Conservation (phyloP, 106 monocot genomes). For the Dendrobium catenatum region DNA sequence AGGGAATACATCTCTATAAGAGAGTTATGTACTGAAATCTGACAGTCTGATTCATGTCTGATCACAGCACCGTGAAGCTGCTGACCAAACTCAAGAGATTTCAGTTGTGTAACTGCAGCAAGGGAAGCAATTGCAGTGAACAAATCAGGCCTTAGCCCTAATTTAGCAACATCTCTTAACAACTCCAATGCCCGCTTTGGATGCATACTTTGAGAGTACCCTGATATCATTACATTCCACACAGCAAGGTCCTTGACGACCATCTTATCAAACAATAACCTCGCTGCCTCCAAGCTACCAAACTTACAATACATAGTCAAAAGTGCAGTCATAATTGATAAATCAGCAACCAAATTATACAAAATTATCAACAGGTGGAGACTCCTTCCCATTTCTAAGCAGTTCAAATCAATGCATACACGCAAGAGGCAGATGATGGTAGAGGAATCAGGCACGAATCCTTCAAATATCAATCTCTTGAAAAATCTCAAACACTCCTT, state of each 20-base stretch:
- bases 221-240: slow-evolving; percentile 38
- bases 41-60: slow-evolving; percentile 17
- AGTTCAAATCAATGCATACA: slow-evolving; percentile 13
- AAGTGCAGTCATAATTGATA: slow-evolving; percentile 22
- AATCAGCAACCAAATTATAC: slow-evolving; percentile 14
- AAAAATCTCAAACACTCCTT: slow-evolving; percentile 9
- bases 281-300: slow-evolving; percentile 16
- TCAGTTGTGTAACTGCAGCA: slow-evolving; percentile 18
- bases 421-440: slow-evolving; percentile 16
- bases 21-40: slow-evolving; percentile 24
- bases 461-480: slow-evolving; percentile 19
- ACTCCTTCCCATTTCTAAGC: slow-evolving; percentile 8
- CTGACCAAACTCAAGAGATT: slow-evolving; percentile 19
- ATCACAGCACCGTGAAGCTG: slow-evolving; percentile 27
- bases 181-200: slow-evolving; percentile 14
- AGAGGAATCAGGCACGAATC: slow-evolving; percentile 16
- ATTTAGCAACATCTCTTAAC: slow-evolving; percentile 18
- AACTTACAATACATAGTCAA: slow-evolving; percentile 32
- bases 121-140: slow-evolving; percentile 33
- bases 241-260: slow-evolving; percentile 15
- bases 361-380: slow-evolving; percentile 16
- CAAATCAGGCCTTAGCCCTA: slow-evolving; percentile 18
- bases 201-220: slow-evolving; percentile 10
- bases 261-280: slow-evolving; percentile 22
- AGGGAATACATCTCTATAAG: slow-evolving; percentile 31